phyloP scores from a whole-genome alignment of 2,329 filamentous ascomycete genomes.

The Arthrinium phaeospermum region DNA sequence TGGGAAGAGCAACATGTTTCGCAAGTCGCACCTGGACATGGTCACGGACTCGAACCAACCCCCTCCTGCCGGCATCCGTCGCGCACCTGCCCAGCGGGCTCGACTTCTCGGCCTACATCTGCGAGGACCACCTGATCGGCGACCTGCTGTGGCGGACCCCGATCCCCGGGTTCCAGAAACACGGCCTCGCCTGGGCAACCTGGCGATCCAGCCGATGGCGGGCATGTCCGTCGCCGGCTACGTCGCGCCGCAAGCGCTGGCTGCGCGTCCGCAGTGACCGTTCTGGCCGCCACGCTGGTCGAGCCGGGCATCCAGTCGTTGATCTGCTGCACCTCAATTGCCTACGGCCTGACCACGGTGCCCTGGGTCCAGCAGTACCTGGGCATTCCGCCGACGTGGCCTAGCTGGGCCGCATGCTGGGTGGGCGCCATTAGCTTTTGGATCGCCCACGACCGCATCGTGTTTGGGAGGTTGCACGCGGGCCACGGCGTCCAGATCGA shows the following conservation, averaged over 20 bases:
- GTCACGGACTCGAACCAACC: slow-evolving; percentile 62
- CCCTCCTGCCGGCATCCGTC: slow-evolving; percentile 45
- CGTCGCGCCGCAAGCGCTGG: slow-evolving; percentile 85
- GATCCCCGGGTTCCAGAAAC: slow-evolving; percentile 72
- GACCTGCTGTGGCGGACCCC: slow-evolving; percentile 84
- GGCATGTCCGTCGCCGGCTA: slow-evolving; percentile 81
- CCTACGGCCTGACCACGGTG: slow-evolving; percentile 78
- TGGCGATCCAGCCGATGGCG: slow-evolving; percentile 88
- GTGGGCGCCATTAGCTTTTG: slow-evolving; percentile 67
- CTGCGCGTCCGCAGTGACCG: slow-evolving; percentile 92
- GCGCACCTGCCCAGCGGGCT: slow-evolving; percentile 67
- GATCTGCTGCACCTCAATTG: slow-evolving; percentile 79
- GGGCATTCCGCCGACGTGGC: slow-evolving; percentile 69
- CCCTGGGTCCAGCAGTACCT: slow-evolving; percentile 63
- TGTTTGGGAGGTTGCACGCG: slow-evolving; percentile 77
- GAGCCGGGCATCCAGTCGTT: slow-evolving; percentile 93
- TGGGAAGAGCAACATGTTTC: slow-evolving; percentile 99
- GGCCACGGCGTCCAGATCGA: slow-evolving; percentile 74
- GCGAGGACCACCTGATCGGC: slow-evolving; percentile 95
- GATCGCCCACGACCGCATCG: slow-evolving; percentile 76
- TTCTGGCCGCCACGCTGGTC: slow-evolving; percentile 84
- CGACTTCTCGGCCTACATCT: slow-evolving; percentile 96
- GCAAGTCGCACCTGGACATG: slow-evolving; percentile 83
- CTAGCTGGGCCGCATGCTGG: slow-evolving; percentile 70
- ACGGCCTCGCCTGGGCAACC: slow-evolving; percentile 84